Percentiles rank a stretch among this genome's conserved stretches.
Evolutionary conservation across 1,284 basidiomycete species (phyloP).

Genomic region (Rhodotorula sp.): DNA sequence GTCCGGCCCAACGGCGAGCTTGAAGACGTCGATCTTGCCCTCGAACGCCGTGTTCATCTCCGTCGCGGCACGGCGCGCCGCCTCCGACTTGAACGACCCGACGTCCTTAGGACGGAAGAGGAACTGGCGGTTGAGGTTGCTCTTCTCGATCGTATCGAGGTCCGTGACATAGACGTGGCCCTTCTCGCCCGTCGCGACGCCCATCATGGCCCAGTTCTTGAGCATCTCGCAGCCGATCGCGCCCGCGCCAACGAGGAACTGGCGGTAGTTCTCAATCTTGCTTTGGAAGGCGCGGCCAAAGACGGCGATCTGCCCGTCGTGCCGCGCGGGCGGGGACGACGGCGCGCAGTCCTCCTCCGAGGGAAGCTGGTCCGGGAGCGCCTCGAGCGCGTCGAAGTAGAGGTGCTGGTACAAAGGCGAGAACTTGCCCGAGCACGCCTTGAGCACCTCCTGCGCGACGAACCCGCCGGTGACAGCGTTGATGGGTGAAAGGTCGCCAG

Average conservation of each 20-base stretch:
- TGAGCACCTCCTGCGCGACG: conserved; percentile 96
- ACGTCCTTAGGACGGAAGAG: conserved; percentile 96
- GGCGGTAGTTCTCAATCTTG: conserved; percentile 84
- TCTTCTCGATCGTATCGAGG: conserved; percentile 99
- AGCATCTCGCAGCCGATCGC: conserved; percentile 99
- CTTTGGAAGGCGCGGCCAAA: conserved; percentile 92
- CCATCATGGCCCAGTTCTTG: conserved; percentile 99
- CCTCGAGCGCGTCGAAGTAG: conserved; percentile 98
- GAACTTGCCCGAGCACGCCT: conserved; percentile 97
- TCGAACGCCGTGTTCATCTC: conserved; percentile 95
- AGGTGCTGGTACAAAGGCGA: conserved; percentile 93
- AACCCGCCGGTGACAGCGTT: conserved; percentile 96
- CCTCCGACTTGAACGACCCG: conserved; percentile 97
- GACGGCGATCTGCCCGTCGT: conserved; percentile 94
- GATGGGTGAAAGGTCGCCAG: conserved; percentile 88
- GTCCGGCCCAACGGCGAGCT: conserved; percentile 90
- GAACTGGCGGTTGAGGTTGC: conserved; percentile 98
- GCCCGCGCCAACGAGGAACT: conserved; percentile 97
- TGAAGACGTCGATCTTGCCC: conserved; percentile 84
- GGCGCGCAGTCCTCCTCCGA: conserved; percentile 86
- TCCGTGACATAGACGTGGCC: conserved; percentile 94
- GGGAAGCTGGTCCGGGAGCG: conserved; percentile 73
- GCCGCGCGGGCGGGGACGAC: conserved; percentile 66
- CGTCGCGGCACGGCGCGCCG: conserved; percentile 85
- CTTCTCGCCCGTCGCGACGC: conserved; percentile 76